A percentile compares a stretch with the other conserved stretches of the same genome.
Evolutionary conservation across 2,329 filamentous ascomycete genomes (phyloP).

Genomic region (Magnaporthales sp.): DNA sequence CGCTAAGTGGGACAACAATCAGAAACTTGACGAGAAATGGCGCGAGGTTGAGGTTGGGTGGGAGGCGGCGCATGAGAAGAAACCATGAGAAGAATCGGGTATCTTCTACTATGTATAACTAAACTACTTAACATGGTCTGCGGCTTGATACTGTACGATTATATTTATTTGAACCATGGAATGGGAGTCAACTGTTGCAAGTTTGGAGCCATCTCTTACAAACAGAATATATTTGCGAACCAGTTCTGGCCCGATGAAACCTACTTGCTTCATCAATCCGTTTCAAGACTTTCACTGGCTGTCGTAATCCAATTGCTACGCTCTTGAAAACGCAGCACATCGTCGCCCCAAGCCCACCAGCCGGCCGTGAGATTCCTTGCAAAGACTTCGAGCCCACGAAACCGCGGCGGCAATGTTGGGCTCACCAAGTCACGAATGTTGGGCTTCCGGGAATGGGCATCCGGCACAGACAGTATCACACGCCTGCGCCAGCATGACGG

Average conservation of each 20-base stretch:
- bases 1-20: conserved; percentile 48
- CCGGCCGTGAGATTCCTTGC: conserved; percentile 64
- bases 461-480: conserved; percentile 62
- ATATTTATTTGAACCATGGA: background rate
- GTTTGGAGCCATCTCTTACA: background rate
- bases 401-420: conserved; percentile 39
- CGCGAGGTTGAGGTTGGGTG: conserved; percentile 21
- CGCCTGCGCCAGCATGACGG: conserved; percentile 30
- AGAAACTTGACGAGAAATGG: conserved; percentile 38
- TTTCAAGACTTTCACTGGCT: background rate
- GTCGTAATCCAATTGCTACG: conserved; percentile 35
- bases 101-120: background rate
- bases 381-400: conserved; percentile 65
- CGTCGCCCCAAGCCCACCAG: conserved; percentile 74
- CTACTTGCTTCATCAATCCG: background rate
- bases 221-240: background rate
- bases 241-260: background rate
- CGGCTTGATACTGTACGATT: background rate
- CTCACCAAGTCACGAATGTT: conserved; percentile 55
- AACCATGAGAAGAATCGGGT: background rate
- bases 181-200: background rate
- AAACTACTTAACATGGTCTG: background rate
- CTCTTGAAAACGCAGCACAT: conserved; percentile 62
- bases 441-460: conserved; percentile 72
- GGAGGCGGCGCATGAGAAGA: conserved; percentile 9